Base-by-base conservation (phyloP, 2,329 filamentous ascomycete genomes). In the Alternaria longipes region DNA sequence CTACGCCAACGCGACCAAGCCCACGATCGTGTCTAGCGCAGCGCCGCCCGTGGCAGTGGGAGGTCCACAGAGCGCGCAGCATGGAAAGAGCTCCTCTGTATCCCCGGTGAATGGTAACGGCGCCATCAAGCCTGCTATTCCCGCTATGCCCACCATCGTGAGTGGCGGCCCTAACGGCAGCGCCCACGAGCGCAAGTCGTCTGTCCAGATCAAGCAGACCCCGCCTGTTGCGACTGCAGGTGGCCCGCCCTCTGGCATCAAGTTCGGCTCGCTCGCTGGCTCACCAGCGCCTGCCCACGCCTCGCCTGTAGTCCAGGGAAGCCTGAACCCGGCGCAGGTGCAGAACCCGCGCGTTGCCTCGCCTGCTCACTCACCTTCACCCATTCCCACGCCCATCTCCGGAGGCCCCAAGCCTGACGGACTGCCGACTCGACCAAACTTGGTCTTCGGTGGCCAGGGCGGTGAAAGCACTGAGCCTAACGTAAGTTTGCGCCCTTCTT, bases 361-460 rank as follows among this genome's bases (percentile, higher is more conserved):
- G 46, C 95, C 95, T 6, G 89, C 91, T 50, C 90, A 91, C 69
- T 97, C 94, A 46, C 95, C 95, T 4, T 94, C 92, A 42, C 95
- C 95, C 5, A 98, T 98, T 71, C 94, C 95, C 32, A 92, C 94
- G 79, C 92, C 93, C 56, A 89, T 90, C 34, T 95, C 93, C 74
- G 93, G 93, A 70, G 92, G 89, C 56, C 84, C 93, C 73, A 94
- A 94, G 70, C 93, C 93, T 45, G 90, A 92, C 34, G 87, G 87
- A 66, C 86, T 93, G 66, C 85, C 90, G 69, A 89, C 89, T 67
- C 88, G 90, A 69, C 87, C 87, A 74, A 89, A 90, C 79, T 87
- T 92, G 54, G 87, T 84, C 70, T 97, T 84, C 70, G 97, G 97
- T 83, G 94, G 94, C 67, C 94, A 91, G 81, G 88, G 86, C 71